These are phyloP conservation scores for Syzygium malaccense DNA, from an alignment of 441 rosid genomes.

Conservation along the genomic window DNA sequence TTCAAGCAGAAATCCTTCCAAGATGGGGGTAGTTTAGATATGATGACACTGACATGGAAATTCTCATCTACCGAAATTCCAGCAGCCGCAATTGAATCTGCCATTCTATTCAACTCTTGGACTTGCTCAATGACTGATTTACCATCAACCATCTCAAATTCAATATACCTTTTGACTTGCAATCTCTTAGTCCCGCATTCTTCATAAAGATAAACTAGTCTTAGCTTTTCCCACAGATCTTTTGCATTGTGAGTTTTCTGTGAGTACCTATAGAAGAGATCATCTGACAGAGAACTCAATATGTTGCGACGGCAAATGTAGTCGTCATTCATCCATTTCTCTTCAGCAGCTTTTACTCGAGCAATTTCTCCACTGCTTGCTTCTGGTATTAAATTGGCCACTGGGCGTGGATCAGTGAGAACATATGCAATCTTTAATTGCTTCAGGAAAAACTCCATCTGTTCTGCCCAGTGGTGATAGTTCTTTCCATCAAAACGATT, in stretches of 20 bases:
- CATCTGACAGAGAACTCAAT: conserved; percentile 60
- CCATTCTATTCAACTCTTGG: conserved; percentile 55
- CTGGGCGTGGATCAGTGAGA: conserved; percentile 55
- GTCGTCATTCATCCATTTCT: conserved; percentile 64
- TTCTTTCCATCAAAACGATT: conserved; percentile 75
- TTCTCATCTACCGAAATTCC: conserved; percentile 61
- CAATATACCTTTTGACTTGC: conserved; percentile 70
- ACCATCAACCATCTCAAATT: conserved; percentile 58
- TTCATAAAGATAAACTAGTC: conserved; percentile 51
- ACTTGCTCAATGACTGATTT: conserved; percentile 54
- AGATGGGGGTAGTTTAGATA: conserved; percentile 75
- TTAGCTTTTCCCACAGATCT: conserved; percentile 76
- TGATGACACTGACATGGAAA: conserved; percentile 62
- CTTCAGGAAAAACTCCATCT: conserved; percentile 61
- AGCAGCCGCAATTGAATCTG: conserved; percentile 51
- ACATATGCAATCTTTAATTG: conserved; percentile 55
- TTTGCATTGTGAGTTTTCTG: conserved; percentile 48
- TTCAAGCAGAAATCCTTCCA: conserved; percentile 66
- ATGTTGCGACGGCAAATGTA: conserved; percentile 53
- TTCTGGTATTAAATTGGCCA: conserved; percentile 12
- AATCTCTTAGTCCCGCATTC: conserved; percentile 55
- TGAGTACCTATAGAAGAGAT: conserved; percentile 48
- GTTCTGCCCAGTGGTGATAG: conserved; percentile 49
- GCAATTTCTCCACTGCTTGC: conserved; percentile 21
- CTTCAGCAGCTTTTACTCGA: conserved; percentile 27